Base-by-base conservation (phyloP, 2,329 filamentous ascomycete species). In the Pestalotiopsis sp. region DNA sequence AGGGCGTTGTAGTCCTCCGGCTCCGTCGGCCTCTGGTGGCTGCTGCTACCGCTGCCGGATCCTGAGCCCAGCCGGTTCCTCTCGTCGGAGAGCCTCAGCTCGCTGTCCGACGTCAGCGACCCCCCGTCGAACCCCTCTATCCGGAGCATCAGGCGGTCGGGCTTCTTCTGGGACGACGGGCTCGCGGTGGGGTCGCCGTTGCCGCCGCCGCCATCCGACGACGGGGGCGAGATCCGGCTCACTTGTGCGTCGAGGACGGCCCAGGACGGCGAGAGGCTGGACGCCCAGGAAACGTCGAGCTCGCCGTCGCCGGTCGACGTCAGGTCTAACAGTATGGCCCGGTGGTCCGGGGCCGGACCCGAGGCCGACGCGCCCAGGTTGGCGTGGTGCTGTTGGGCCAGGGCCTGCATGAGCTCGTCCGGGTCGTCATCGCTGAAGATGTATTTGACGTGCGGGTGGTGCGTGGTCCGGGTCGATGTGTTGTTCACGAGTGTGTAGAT, bases 341-440 rank as follows among this genome's bases (percentile, higher is more conserved):
- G 84, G 69, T 84, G 72, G 45, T 70, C 69, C 45, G 72, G 69
- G 25, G 74, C 68, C 60, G 76, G 72, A 66, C 77, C 75, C 68
- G 75, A 70, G 61, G 74, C 64, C 38, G 73, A 69, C 69, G 69
- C 79, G 72, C 70, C 78, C 70, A 75, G 76, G 74, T 79, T 69
- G 27, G 72, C 67, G 4, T 36, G 68, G 17, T 82, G 78, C 65
- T 84, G 81, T 68, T 82, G 83, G 67, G 78, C 88, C 80, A 79
- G 90, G 2, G 92, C 90, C 49, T 89, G 86, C 1, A 92, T 92
- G 49, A 97, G 84, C 59, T 92, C 83, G 61, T 95, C 92, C 2
- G 90, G 88, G 77, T 98, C 94, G 80, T 98, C 96, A 80, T 98
- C 95, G 74, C 89, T 89, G 83, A 99, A 98, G 76, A 98, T 88